These are phyloP conservation scores for Fusarium globosum DNA, from an alignment of 2,329 filamentous ascomycete genomes.

Conservation along the genomic window DNA sequence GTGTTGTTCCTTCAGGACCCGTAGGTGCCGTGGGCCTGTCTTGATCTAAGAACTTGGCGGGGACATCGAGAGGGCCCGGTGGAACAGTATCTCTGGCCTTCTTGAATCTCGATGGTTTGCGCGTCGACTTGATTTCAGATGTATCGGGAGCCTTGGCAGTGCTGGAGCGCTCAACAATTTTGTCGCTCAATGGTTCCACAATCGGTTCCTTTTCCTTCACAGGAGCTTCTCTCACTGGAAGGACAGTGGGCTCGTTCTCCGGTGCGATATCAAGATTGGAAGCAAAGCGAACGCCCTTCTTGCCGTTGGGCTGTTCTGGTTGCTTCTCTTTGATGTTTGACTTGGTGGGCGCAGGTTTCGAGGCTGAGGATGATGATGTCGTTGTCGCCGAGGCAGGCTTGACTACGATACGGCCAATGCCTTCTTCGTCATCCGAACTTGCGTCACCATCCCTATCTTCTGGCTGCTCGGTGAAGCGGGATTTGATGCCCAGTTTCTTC, in stretches of 20 bases:
- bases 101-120: constrained; percentile 65
- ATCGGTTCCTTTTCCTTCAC: constrained; percentile 46
- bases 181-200: constrained; percentile 63
- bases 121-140: constrained; percentile 51
- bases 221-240: constrained; percentile 20
- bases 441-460: constrained; percentile 55
- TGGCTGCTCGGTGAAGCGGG: constrained; percentile 59
- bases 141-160: constrained; percentile 39
- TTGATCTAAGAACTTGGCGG: constrained; percentile 53
- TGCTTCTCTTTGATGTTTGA: constrained; percentile 50
- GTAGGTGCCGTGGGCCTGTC: constrained; percentile 55
- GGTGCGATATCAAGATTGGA: constrained; percentile 76
- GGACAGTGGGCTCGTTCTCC: constrained; percentile 42
- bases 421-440: constrained; percentile 56
- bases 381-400: constrained; percentile 42
- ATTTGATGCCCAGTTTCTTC: constrained; percentile 73
- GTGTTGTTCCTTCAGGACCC: constrained; percentile 63
- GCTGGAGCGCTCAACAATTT: constrained; percentile 62
- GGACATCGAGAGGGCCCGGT: constrained; percentile 58
- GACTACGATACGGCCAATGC: constrained; percentile 68
- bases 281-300: constrained; percentile 87
- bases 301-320: constrained; percentile 43
- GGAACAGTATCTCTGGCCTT: constrained; percentile 52
- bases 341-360: constrained; percentile 45
- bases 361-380: constrained; percentile 24